A percentile compares a stretch with the other conserved stretches of the same genome.
Conservation (phyloP, 2,329 filamentous ascomycete species). For the Aspergillus tanneri region DNA sequence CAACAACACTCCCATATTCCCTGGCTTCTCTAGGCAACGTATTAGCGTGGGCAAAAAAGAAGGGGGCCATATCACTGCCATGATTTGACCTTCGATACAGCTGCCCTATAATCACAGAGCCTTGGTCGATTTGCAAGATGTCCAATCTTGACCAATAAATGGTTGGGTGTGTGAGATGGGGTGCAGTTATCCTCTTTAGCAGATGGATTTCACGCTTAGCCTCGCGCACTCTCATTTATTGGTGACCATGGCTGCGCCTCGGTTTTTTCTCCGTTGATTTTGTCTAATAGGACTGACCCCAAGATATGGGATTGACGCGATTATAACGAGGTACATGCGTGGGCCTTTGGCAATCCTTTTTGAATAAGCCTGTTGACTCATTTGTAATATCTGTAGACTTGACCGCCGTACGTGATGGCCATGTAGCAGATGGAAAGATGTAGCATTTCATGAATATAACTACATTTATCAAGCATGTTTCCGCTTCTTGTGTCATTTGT, state of each 20-base stretch:
- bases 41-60: slow-evolving; percentile 51
- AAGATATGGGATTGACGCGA: slow-evolving; percentile 34
- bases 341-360: slow-evolving; percentile 4
- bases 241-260: slow-evolving; percentile 19
- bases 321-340: slow-evolving; percentile 38
- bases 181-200: slow-evolving; percentile 37
- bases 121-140: slow-evolving; percentile 2
- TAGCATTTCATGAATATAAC: slow-evolving; percentile 3
- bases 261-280: slow-evolving; percentile 25
- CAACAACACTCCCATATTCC: not conserved
- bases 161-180: slow-evolving; percentile 2
- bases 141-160: slow-evolving; percentile 2
- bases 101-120: slow-evolving; percentile 51
- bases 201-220: slow-evolving; percentile 37
- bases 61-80: slow-evolving; percentile 50
- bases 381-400: not conserved
- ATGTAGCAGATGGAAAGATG: not conserved
- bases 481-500: too few species aligned
- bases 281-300: slow-evolving; percentile 11
- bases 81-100: slow-evolving; percentile 60
- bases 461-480: not conserved
- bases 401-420: not conserved
- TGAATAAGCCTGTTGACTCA: not conserved
- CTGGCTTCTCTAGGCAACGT: not conserved
- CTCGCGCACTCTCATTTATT: not conserved